These are phyloP conservation scores for Adansonia gregorii DNA, from an alignment of 441 rosid species.

Conservation along the genomic window DNA sequence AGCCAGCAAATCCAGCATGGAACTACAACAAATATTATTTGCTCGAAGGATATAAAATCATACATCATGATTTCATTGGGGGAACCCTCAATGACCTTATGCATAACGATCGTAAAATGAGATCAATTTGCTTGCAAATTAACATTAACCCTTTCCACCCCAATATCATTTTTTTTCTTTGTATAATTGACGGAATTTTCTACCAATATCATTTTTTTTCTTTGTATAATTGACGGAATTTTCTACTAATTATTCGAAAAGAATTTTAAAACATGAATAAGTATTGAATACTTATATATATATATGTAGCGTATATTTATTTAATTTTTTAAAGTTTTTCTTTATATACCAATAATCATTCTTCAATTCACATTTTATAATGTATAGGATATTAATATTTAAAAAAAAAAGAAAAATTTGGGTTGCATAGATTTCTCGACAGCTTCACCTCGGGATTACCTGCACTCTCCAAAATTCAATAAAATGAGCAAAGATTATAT, in stretches of 20 bases:
- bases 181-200: neutral
- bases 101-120: neutral
- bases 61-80: neutral
- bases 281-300: too few species aligned
- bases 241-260: neutral
- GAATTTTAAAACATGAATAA: too few species aligned
- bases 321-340: too few species aligned
- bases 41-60: neutral
- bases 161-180: neutral
- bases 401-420: too few species aligned
- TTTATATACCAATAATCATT: too few species aligned
- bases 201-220: neutral
- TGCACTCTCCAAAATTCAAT: too few species aligned
- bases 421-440: too few species aligned
- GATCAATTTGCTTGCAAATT: neutral
- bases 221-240: neutral
- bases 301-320: too few species aligned
- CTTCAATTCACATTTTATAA: too few species aligned
- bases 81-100: neutral
- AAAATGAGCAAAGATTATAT: too few species aligned
- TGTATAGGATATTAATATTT: too few species aligned
- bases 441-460: too few species aligned
- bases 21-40: constrained; percentile 18
- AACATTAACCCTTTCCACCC: neutral
- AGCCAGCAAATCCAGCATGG: neutral